Base-by-base conservation (phyloP, 805 yeast genomes). In the Saccharomycopsis guyanensis region DNA sequence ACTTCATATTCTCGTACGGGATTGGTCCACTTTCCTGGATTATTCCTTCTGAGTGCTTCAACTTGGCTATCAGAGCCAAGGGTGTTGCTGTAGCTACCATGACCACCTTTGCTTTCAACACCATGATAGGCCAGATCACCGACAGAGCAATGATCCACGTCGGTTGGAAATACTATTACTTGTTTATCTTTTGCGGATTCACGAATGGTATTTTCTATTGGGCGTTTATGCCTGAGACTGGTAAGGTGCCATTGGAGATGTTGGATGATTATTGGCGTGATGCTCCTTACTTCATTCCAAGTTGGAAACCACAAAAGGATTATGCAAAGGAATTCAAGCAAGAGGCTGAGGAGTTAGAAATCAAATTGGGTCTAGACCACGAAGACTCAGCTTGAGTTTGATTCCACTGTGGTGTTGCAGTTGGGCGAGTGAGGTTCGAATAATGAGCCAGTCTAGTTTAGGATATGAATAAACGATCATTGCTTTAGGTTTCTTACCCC, bases 121-220 rank as follows among this genome's bases (percentile, higher is more conserved):
- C 65, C 6, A 62, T 62, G 65, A 56, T 62, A 45, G 66, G 66
- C 37, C 64, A 62, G 46, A 64, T 61, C 15, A 61, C 64, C 13
- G 51, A 49, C 32, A 47, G 49, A 24, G 64, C 64, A 1, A 59
- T 61, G 59, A 46, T 42, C 8, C 45, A 47, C 27, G 56, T 59
- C 42, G 57, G 59, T 7, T 61, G 55, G 48, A 48, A 46, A 38
- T 60, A 47, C 45, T 60, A 57, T 41, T 51, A 43, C 35, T 35
- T 53, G 16, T 60, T 60, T 45, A 55, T 58, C 40, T 42, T 61
- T 24, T 60, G 65, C 43, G 51, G 55, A 24, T 44, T 59, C 42
- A 43, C 57, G 13, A 59, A 63, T 50, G 63, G 62, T 7, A 16
- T 63, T n/a, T 61, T 62, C 53, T 57, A 62, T 53, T 61, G 59